Conservation (phyloP, 768 basidiomycete genomes). For the Auricularia sp. region DNA sequence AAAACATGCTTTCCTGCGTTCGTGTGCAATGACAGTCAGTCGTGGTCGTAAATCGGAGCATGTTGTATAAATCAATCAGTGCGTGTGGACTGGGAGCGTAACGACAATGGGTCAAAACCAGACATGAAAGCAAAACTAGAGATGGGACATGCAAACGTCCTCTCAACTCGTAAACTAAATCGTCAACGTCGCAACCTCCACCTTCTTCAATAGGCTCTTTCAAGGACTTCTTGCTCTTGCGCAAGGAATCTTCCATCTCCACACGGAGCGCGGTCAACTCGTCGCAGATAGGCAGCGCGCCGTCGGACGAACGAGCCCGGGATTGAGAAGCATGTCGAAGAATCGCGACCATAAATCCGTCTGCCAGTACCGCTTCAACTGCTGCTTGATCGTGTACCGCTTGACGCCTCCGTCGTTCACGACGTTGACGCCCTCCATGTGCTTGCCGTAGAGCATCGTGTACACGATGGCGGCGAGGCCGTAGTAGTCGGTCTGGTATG, state of each 20-base stretch:
- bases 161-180: not conserved
- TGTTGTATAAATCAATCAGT: not conserved
- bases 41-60: too few relatives aligned
- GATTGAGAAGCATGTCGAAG: conserved; percentile 83
- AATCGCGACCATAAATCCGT: conserved; percentile 71
- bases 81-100: not conserved
- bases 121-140: not conserved
- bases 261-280: conserved; percentile 52
- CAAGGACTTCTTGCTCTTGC: conserved; percentile 18
- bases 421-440: conserved; percentile 68
- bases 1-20: not conserved
- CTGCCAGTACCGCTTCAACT: conserved; percentile 96
- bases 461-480: conserved; percentile 92
- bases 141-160: too few relatives aligned
- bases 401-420: conserved; percentile 21
- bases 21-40: not conserved
- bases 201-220: conserved; percentile 79
- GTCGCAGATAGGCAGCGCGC: conserved; percentile 58
- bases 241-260: conserved; percentile 57
- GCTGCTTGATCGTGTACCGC: conserved; percentile 48
- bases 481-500: conserved; percentile 90
- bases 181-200: conserved; percentile 29
- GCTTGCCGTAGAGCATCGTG: conserved; percentile 94
- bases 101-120: not conserved
- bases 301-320: conserved; percentile 44